Percentiles rank a stretch among this genome's conserved stretches.
phyloP scores from a whole-genome alignment of 495 filamentous ascomycete species.

The Aspergillus panamensis region DNA sequence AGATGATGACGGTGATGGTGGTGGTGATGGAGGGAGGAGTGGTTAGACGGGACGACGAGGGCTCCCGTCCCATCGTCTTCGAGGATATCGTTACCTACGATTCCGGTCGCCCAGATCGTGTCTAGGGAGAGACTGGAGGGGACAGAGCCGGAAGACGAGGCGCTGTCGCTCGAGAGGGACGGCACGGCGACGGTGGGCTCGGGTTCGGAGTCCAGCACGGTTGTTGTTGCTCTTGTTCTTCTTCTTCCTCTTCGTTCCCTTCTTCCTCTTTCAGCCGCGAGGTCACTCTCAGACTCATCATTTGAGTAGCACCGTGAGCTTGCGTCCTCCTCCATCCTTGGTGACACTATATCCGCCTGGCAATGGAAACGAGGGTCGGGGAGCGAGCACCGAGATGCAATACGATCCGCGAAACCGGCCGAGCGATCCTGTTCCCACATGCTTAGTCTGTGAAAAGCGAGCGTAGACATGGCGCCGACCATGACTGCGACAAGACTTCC shows the following conservation, averaged over 20 bases:
- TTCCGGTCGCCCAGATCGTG: constrained; percentile 20
- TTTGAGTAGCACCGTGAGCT: neutral
- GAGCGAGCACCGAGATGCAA: constrained; percentile 13
- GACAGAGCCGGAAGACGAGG: constrained; percentile 14
- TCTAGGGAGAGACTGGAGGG: constrained; percentile 20
- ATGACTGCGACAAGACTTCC: constrained; percentile 9
- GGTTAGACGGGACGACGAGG: constrained; percentile 23
- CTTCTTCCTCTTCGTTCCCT: too few species aligned
- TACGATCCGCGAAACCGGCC: constrained; percentile 10
- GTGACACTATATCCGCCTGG: neutral
- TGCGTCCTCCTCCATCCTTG: constrained; percentile 6
- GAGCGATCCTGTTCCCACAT: constrained; percentile 24
- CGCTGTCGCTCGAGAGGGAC: constrained; percentile 23
- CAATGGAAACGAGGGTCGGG: neutral
- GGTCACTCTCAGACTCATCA: too few species aligned
- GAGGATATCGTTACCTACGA: constrained; percentile 21
- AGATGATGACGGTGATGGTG: neutral
- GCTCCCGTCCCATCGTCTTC: constrained; percentile 28
- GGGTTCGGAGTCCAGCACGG: neutral
- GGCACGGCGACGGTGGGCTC: constrained; percentile 17
- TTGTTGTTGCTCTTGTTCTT: neutral
- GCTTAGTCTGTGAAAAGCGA: constrained; percentile 22
- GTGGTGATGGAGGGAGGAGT: neutral
- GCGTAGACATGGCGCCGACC: constrained; percentile 13
- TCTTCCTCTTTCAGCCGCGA: too few species aligned